Conservation (phyloP, 225 moss, liverwort and hornwort species). For the Sphagnum contortum region DNA sequence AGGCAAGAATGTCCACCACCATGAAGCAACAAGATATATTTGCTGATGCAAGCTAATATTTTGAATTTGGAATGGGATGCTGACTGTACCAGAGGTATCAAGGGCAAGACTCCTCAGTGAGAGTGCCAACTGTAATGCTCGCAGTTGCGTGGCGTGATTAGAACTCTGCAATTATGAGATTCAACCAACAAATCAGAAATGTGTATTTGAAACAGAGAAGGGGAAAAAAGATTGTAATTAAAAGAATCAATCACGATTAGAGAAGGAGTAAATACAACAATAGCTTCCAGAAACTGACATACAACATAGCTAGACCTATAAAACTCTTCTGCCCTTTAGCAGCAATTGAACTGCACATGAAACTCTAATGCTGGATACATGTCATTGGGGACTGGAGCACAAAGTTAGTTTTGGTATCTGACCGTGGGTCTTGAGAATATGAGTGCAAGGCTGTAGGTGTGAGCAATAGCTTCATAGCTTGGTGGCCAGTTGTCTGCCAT, state of each 20-base stretch:
- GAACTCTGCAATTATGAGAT: slow-evolving; percentile 38
- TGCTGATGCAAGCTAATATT: no score
- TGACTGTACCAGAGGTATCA: slow-evolving; percentile 55
- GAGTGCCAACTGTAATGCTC: slow-evolving; percentile 83
- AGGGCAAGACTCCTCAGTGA: slow-evolving; percentile 69
- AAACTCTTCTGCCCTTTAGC: no score
- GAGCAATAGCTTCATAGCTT: slow-evolving; percentile 94
- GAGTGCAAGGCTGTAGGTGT: slow-evolving; percentile 75
- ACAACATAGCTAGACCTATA: no score
- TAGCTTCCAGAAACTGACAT: no score
- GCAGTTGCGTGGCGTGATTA: slow-evolving; percentile 59
- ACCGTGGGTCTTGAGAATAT: slow-evolving; percentile 83
- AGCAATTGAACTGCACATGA: no score
- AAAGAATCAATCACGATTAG: background rate
- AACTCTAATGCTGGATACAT: no score
- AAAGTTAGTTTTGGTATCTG: background rate
- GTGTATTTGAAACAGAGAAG: background rate
- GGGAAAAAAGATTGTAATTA: background rate
- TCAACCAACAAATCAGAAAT: background rate
- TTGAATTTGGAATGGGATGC: no score
- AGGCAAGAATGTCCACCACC: no score
- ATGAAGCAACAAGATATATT: no score
- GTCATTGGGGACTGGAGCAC: no score
- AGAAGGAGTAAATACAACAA: no score
- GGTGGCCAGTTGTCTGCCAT: slow-evolving; percentile 72